Base-by-base conservation (phyloP, 129 eudicot species). In the Escallonia rubra region DNA sequence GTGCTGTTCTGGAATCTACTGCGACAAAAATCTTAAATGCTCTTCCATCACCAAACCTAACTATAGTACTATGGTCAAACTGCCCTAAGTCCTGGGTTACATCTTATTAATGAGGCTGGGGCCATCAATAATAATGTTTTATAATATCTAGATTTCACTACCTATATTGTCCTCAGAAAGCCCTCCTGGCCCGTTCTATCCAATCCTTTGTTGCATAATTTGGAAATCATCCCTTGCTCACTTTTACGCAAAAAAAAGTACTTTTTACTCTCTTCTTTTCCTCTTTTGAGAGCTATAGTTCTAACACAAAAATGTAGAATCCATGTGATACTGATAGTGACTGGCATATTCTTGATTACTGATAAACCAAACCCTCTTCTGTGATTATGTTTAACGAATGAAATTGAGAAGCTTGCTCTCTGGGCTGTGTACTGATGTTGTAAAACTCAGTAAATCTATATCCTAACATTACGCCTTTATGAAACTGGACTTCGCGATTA, bases 31-130 rank as follows among this genome's bases (percentile, higher is more conserved):
- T 53, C 45, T 16, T 41, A 42, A 61, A 63, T 71, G 45, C 42
- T 16, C 53, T 61, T 43, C 40, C 50, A 52, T 13, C 42, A 52
- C 2, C 54, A 42, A 60, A 70, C 74, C 74, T 70, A 49, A 39
- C 50, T 11, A 44, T 16, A 39, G 61, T 71, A 15, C 68, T 34
- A 71, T 12, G 43, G 16, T 13, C 66, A 46, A 7, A 11, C 16
- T 43, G 53, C 53, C 46, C 10, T 51, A 4, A 61, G 49, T 34
- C 23, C 11, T 14, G 43, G 43, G 56, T 23, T 64, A 2, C 15
- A 45, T 15, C 16, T 23, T 41, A 61, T 15, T 15, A 23, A 46
- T 8, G 16, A 49, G 38, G 54, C 9, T 8, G 51, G 52, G 52
- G 52, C 2, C 55, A 50, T 50, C 55, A 4, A 50, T 50, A 50